phyloP scores from a whole-genome alignment of 768 basidiomycete genomes.

The Lactarius deliciosus region DNA sequence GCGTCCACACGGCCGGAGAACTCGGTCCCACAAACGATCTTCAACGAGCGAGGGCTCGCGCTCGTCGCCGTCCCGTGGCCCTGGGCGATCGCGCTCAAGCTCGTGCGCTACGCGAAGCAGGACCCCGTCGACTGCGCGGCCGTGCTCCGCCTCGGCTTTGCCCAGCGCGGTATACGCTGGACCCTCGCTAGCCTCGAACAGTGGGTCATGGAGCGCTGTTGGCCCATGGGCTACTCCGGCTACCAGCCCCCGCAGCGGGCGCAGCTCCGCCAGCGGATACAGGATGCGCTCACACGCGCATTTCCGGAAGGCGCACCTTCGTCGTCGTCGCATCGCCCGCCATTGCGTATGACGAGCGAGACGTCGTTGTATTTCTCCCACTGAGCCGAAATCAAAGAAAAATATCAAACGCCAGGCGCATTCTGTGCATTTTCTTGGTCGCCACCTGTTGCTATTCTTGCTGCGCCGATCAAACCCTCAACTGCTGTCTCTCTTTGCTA shows the following conservation, averaged over 20 bases:
- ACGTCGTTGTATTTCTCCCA: background rate
- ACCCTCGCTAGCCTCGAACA: conserved; percentile 50
- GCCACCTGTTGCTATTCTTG: background rate
- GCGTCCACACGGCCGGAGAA: conserved; percentile 49
- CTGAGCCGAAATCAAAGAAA: background rate
- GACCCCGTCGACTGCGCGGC: conserved; percentile 67
- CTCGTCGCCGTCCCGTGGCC: conserved; percentile 67
- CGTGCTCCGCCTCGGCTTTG: conserved; percentile 61
- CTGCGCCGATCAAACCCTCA: background rate
- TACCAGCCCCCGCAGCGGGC: conserved; percentile 47
- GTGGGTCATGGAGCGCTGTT: conserved; percentile 59
- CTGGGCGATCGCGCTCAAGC: conserved; percentile 72
- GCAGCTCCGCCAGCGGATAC: conserved; percentile 50
- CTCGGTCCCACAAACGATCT: conserved; percentile 52
- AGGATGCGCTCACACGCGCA: conserved; percentile 18
- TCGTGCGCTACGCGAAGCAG: conserved; percentile 62
- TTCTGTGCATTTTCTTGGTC: background rate
- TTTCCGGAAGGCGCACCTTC: background rate
- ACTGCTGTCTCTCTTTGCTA: background rate
- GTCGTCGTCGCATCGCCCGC: background rate
- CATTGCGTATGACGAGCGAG: background rate
- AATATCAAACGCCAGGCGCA: background rate
- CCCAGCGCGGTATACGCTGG: conserved; percentile 55
- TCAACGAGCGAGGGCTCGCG: conserved; percentile 49
- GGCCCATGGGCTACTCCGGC: conserved; percentile 58